A percentile compares a stretch with the other conserved stretches of the same genome.
These are phyloP conservation scores for Hansenula sp. DNA, from an alignment of 1,139 yeast species.

Conservation along the genomic window DNA sequence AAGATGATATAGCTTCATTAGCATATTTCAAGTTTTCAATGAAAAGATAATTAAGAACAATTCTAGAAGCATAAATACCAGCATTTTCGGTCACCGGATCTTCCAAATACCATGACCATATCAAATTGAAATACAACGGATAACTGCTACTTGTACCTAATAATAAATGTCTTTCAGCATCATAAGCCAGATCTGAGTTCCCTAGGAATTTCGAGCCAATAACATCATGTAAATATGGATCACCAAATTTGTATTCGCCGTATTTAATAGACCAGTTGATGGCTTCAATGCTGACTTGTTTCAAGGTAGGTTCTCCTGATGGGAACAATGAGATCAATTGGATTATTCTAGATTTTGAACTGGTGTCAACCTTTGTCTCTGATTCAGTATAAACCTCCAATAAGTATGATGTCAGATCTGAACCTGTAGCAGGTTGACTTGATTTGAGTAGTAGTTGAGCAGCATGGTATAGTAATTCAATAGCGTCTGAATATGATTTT, in stretches of 20 bases:
- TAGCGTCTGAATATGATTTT: constrained; percentile 65
- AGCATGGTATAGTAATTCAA: constrained; percentile 68
- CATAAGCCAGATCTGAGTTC: constrained; percentile 31
- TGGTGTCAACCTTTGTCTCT: constrained; percentile 37
- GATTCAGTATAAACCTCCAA: constrained; percentile 63
- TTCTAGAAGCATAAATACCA: constrained; percentile 54
- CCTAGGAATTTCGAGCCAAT: constrained; percentile 63
- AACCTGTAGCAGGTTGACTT: constrained; percentile 73
- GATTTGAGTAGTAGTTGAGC: constrained; percentile 64
- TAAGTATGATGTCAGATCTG: constrained; percentile 72
- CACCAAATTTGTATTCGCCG: constrained; percentile 59
- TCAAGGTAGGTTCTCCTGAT: constrained; percentile 60
- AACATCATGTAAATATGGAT: constrained; percentile 67
- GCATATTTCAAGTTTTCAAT: constrained; percentile 62
- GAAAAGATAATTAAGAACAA: constrained; percentile 66
- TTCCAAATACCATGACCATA: constrained; percentile 53
- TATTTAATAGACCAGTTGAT: constrained; percentile 59
- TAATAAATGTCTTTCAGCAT: constrained; percentile 59
- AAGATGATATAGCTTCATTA: constrained; percentile 38
- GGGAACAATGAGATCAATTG: constrained; percentile 27
- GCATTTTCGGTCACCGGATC: constrained; percentile 33
- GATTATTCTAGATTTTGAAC: constrained; percentile 33
- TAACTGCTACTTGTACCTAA: constrained; percentile 61
- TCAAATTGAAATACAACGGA: constrained; percentile 46
- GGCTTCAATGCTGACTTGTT: constrained; percentile 61